These are phyloP conservation scores for Schizochytrium sp. DNA, from an alignment of 108 stramenopile genomes.

Conservation along the genomic window DNA sequence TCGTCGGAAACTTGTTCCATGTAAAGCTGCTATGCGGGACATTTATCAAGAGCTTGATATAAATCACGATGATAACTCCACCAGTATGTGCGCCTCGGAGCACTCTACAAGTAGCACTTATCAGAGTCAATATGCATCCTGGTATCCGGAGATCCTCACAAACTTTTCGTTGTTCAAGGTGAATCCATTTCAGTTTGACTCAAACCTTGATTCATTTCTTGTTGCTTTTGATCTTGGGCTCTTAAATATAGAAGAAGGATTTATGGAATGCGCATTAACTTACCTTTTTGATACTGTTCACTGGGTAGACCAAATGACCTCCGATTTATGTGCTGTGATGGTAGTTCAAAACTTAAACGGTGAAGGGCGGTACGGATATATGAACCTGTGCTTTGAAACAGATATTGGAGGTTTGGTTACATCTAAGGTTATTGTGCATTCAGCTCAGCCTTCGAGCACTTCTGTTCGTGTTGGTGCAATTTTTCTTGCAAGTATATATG, in stretches of 20 bases:
- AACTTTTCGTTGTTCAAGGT: neutral
- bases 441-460: neutral
- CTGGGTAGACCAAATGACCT: conserved; percentile 26
- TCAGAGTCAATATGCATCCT: too few species aligned
- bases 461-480: neutral
- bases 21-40: neutral
- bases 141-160: conserved; percentile 8
- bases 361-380: neutral
- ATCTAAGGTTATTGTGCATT: conserved; percentile 10
- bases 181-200: neutral
- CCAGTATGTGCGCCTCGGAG: neutral
- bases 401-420: neutral
- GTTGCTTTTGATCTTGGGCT: neutral
- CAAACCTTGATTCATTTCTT: neutral
- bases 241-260: neutral
- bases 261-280: neutral
- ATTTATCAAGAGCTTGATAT: neutral
- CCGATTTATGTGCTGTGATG: conserved; percentile 1
- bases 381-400: neutral
- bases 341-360: conserved; percentile 21
- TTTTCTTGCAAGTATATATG: neutral
- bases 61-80: neutral
- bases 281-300: conserved; percentile 3
- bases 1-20: neutral
- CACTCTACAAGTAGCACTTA: neutral